Evolutionary conservation across 441 rosid genomes (phyloP).

Genomic region (Erysimum pusillum): DNA sequence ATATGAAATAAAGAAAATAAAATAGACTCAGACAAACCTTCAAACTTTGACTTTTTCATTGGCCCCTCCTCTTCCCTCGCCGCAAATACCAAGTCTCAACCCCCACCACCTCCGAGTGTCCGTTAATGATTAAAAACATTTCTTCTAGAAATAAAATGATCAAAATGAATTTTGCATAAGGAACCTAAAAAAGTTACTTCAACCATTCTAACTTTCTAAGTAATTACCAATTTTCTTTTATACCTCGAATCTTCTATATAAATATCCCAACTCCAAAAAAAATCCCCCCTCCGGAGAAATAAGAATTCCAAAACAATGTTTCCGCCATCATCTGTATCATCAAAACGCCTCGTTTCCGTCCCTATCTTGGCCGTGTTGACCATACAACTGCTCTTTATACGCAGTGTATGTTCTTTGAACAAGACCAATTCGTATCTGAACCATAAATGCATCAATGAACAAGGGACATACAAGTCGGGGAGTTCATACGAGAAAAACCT

Average conservation of each 20-base stretch:
- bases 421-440: constrained; percentile 8
- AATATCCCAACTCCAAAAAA: too few relatives aligned
- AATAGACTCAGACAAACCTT: neutral
- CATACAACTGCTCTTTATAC: neutral
- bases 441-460: constrained; percentile 10
- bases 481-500: neutral
- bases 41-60: neutral
- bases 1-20: neutral
- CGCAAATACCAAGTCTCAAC: neutral
- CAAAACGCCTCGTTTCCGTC: neutral
- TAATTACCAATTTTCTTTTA: neutral
- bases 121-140: neutral
- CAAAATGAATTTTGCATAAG: neutral
- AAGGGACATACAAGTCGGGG: neutral
- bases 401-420: neutral
- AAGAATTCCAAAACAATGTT: neutral
- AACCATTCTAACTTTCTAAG: neutral
- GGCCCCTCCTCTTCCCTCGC: neutral
- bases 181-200: neutral
- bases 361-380: neutral
- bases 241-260: too few relatives aligned
- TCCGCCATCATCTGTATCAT: neutral
- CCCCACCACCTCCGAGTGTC: neutral
- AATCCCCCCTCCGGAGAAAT: too few relatives aligned
- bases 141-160: neutral